Base-by-base conservation (phyloP, 139 green algal genomes). In the Ettlia oleoabundans region DNA sequence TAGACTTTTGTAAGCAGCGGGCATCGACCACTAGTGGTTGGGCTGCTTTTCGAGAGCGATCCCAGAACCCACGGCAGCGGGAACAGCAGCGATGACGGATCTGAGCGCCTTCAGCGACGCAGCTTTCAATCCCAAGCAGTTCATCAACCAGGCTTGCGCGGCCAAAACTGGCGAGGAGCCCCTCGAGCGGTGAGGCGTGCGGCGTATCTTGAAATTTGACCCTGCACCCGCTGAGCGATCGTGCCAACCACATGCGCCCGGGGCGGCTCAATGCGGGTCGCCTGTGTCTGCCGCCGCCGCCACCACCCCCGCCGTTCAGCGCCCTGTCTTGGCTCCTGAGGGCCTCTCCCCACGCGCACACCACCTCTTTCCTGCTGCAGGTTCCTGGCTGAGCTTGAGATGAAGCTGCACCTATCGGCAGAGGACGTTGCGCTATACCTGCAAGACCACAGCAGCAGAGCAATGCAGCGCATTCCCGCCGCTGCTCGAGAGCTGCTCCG, bases 301-400 rank as follows among this genome's bases (percentile, higher is more conserved):
- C 58, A 8, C 33, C 47, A 26, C 21, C 2, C 24, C 51, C 22
- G 51, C 52, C 32, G 47, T 30, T 8, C 10, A n/a, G n/a, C n/a
- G n/a, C n/a, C n/a, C n/a, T n/a, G n/a, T n/a, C n/a, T n/a, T n/a
- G n/a, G n/a, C n/a, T n/a, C 33, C 21, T 4, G 28, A 6, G 22
- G 24, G 24, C 4, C 19, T 15, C 35, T n/a, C 0, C 13, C 6
- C 41, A 61, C 32, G 2, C 76, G 8, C 6, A 28, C 76, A 24
- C 41, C 32, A 10, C 37, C 21, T 35, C 6, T 3, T 42, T 21
- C 32, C 72, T 22, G 19, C 13, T 55, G 3, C 85, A 93, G 88
- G 67, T 94, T 89, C 61, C 84, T 97, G 8, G 85, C 89, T 0
- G 94, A 97, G 77, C 78, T 96, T 64, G 94, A 98, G 84, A 95